Base-by-base conservation (phyloP, 169 alveolate species). In the Ichthyophthirius multifiliis region DNA sequence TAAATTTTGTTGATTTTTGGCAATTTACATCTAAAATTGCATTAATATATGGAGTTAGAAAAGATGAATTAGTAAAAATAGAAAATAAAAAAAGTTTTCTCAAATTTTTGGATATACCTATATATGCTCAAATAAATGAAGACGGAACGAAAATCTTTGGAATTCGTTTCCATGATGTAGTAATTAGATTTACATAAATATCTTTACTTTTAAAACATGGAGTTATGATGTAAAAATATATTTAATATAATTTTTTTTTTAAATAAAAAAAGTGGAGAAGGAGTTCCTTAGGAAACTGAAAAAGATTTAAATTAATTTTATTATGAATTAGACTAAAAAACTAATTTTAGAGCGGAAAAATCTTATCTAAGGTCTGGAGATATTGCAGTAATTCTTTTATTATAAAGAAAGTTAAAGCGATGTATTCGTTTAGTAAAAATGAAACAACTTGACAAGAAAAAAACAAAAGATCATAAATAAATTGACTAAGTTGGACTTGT, bases 1-100 rank as follows among this genome's bases (percentile, higher is more conserved):
- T 81, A 7, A 71, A 44, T 81, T 81, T 71, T 48, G 47, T 48
- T 23, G 55, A 71, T 10, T 81, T 81, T 81, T 81, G 86, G 86
- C 7, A 62, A 44, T 73, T 81, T 23, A 71, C 81, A 23, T 71
- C 73, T 27, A 12, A 63, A 20, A 81, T 81, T 1, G 80, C 86
- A 7, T 37, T 81, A 20, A 46, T 81, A 0, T 81, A 71, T 71
- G 86, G 86, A 5, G 65, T 81, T n/a, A 75, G 73, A 45, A 20
- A 81, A 20, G 76, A 65, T 31, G 86, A 81, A 71, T 15, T 81
- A 15, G 5, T 73, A 12, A 76, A 81, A 41, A 34, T 39, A 1
- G 71, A 27, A 27, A 27, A 55, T 27, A 55, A 55, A 39, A 55
- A 55, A 27, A 55, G 31, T 18, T 55, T 55, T 39, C 71, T 55